Base-by-base conservation (phyloP, 352 stramenopile genomes). In the Globisporangium ultimum region DNA sequence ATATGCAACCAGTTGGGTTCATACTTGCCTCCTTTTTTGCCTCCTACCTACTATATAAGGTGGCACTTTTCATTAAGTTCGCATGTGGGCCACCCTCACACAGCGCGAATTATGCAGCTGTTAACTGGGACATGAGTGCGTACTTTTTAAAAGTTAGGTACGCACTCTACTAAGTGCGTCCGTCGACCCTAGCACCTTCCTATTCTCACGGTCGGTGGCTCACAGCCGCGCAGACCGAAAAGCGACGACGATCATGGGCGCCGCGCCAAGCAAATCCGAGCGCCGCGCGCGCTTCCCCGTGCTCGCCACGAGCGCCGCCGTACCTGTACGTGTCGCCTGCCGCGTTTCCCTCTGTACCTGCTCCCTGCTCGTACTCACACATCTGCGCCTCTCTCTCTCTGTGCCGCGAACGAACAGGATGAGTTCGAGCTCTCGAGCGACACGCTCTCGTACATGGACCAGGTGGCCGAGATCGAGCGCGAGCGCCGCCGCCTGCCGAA, bases 391-490 rank as follows among this genome's bases (percentile, higher is more conserved):
- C 42, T 17, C 24, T 48, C 18, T 42, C n/a, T 41, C 18, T 48
- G 6, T 45, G 46, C 45, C 8, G 28, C 28, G 34, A n/a, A 12
- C 18, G 42, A n/a, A 10, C 34, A 60, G 58, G 45, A 60, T 28
- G 22, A 64, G 60, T 53, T 53, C 22, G 48, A 61, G 34, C 20
- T 60, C n/a, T 59, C 69, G 64, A 75, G 67, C 61, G 69, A 91
- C 12, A 57, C 87, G 38, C 81, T 83, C 10, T 80, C 88, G 59
- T 91, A 87, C 62, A 87, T 94, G 77, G 76, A 92, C 62, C 82
- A 91, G 57, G 81, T 94, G 17, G 77, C 89, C 28, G 70, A 84
- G 52, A 94, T 94, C 57, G 85, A 94, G 67, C 80, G 85, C 49
- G 77, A 91, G 52, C 79, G 80, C 40, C 58, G 71, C 36, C 75